Evolutionary conservation across 345 rosid species (phyloP).

Genomic region (Euphorbia lathyris): DNA sequence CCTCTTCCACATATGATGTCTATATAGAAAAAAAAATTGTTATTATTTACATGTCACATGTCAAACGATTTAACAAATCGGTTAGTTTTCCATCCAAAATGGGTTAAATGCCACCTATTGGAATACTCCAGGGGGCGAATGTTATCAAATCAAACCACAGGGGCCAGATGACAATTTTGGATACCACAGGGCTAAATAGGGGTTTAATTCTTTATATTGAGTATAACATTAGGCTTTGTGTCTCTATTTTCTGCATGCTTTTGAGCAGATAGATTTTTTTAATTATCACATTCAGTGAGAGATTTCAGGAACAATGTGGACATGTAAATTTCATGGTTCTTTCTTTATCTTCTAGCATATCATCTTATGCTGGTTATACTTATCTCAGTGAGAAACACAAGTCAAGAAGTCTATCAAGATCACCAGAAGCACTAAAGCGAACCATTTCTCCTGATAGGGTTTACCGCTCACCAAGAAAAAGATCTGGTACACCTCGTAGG

Average conservation of each 20-base stretch:
- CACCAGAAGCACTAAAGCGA: constrained; percentile 38
- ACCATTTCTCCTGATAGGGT: constrained; percentile 38
- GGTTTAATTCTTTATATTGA: not conserved
- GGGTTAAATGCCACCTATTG: too few species aligned
- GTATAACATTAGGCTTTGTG: not conserved
- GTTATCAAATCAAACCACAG: too few species aligned
- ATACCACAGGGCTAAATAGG: not conserved
- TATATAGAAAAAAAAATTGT: too few species aligned
- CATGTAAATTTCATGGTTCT: not conserved
- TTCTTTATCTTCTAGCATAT: constrained; percentile 3
- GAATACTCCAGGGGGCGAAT: too few species aligned
- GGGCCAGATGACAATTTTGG: too few species aligned
- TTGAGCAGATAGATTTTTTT: not conserved
- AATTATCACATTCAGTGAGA: not conserved
- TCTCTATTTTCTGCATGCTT: not conserved
- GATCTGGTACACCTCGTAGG: constrained; percentile 38
- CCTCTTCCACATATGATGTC: too few species aligned
- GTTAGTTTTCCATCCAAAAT: too few species aligned
- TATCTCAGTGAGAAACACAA: constrained; percentile 38
- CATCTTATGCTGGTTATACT: constrained; percentile 14
- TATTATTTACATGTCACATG: too few species aligned
- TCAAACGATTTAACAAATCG: too few species aligned
- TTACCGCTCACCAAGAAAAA: constrained; percentile 39
- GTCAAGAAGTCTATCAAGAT: constrained; percentile 71
- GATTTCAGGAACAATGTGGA: not conserved